Base-by-base conservation (phyloP, 2,329 filamentous ascomycete species). In the Tolypocladium sp. region DNA sequence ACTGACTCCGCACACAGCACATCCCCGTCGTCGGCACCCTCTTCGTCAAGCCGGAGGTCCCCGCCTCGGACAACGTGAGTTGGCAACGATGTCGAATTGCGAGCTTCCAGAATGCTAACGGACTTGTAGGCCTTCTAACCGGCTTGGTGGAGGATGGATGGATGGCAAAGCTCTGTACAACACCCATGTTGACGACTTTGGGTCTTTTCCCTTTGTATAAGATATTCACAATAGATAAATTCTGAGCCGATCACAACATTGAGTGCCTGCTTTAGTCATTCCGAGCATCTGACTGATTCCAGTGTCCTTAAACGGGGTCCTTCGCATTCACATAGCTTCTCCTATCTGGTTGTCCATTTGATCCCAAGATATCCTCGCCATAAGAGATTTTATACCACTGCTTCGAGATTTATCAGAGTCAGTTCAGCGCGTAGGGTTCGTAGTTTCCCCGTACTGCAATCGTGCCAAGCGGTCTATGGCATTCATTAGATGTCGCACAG, bases 11-110 rank as follows among this genome's bases (percentile, higher is more conserved):
- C 4, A 13, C 52, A 27, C 63, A 85, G 82, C 82, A 83, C 72
- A 63, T 87, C 25, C 84, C 84, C 64, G 62, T 82, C 65, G 63
- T 86, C 61, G 78, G 78, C 63, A 62, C 67, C 55, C 74, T 77
- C 73, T 87, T 79, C 71, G 66, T 77, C 66, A 79, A 81, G 70
- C 76, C 80, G 69, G 78, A 83, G 69, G 66, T 82, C 65, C 79
- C 82, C 65, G 76, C 84, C 61, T 82, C 83, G 61, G 84, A 87
- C 75, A 86, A 85, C 75, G 84, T 87, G 67, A 76, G 83, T 79
- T 13, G 7, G 17, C 37, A 33, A 13, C 13, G 12, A 35, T 15
- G 20, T 4, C 5, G 49, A n/a, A 37, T 13, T n/a, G 10, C 10
- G 20, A 53, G n/a, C 10, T 42, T n/a, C n/a, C 12, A 6, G 13